Evolutionary conservation across 257 asterid genomes (phyloP), one percentile per base, ranked within the genome.

Genomic region (Apocynum venetum): DNA sequence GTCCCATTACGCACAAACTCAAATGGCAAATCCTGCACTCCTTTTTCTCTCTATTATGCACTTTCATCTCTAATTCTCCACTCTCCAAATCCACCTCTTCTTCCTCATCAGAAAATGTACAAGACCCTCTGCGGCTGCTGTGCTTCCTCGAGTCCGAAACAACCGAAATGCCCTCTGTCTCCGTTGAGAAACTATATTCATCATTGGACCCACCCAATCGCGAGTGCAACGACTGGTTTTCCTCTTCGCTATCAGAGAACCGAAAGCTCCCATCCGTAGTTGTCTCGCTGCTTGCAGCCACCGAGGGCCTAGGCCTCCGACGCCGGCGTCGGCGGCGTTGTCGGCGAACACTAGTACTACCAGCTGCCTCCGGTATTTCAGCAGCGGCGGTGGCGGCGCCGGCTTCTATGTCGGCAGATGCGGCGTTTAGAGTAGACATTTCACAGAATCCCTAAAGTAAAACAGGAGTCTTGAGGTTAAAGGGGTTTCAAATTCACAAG

Each of bases 21-120:
- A 87, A 77, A 72, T 85, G 91, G 70, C 91, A 87, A 83, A 87
- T 87, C 74, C 91, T 83, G 79, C 91, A 87, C 46, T 73, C 86
- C 73, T 31, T 82, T 67, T 65, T 75, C 75, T 74, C 57, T 47
- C 79, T 78, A n/a, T 43, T 74, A 38, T 74, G 82, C 73, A 77
- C 82, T 71, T 81, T 84, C 78, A 82, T 71, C 80, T 84, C 90
- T 82, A 87, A 68, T 40, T 77, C 84, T 35, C 90, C 88, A 59
- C 85, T 76, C 79, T 87, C 90, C 85, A 84, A 81, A 78, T 87
- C 90, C 76, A 86, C 77, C 72, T 80, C 84, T 43, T 74, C 86
- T 59, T 78, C 66, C 15, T 10, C 73, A 25, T 72, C 82, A 8
- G 82, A 78, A 55, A 82, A 52, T 56, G 77, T 74, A 74, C 74